Evolutionary conservation across 805 yeast genomes (phyloP).

Genomic region (Ogataea pignaliae): DNA sequence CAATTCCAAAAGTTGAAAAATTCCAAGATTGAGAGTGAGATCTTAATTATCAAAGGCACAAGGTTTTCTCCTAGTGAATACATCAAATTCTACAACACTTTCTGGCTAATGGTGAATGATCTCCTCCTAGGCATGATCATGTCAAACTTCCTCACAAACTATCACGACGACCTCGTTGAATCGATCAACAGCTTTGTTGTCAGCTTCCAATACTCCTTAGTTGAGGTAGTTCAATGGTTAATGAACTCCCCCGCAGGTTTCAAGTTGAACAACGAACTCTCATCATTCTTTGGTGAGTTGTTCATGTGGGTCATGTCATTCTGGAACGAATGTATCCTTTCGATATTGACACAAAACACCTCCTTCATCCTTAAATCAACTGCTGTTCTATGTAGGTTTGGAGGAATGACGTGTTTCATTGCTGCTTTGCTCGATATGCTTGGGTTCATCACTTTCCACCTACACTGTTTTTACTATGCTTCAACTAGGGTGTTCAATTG

Average conservation of each 20-base stretch:
- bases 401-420: constrained; percentile 67
- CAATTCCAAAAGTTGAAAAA: constrained; percentile 58
- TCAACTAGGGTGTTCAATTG: constrained; percentile 75
- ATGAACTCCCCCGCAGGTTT: constrained; percentile 92
- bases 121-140: constrained; percentile 65
- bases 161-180: constrained; percentile 13
- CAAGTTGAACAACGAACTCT: constrained; percentile 81
- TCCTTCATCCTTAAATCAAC: constrained; percentile 12
- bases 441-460: constrained; percentile 61
- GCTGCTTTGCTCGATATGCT: constrained; percentile 63
- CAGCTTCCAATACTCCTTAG: constrained; percentile 27
- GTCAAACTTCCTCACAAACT: constrained; percentile 37
- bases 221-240: constrained; percentile 58
- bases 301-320: constrained; percentile 79
- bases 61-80: constrained; percentile 48
- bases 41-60: constrained; percentile 34
- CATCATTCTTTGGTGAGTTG: constrained; percentile 80
- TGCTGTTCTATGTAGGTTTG: constrained; percentile 16
- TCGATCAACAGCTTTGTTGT: constrained; percentile 22
- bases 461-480: constrained; percentile 72
- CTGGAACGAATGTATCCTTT: constrained; percentile 39
- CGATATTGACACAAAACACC: constrained; percentile 8
- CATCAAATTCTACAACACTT: constrained; percentile 74
- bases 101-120: constrained; percentile 88
- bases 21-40: constrained; percentile 37